Evolutionary conservation across 2,329 filamentous ascomycete genomes (phyloP).

Genomic region (Microdochium trichocladiopsis): DNA sequence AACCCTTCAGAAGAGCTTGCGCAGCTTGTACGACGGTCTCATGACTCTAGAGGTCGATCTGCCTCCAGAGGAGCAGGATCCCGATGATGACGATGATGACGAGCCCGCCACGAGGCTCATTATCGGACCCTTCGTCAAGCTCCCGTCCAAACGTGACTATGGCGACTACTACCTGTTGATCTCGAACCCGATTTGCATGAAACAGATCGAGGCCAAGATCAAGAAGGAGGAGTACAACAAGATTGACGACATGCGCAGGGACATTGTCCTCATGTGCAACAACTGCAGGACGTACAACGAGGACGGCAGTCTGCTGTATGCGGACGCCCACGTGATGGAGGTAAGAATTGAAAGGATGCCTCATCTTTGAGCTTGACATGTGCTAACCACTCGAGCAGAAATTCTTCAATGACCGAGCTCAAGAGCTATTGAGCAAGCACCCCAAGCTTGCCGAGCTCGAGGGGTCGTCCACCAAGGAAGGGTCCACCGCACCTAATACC

Average conservation of each 20-base stretch:
- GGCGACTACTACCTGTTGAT: constrained; percentile 96
- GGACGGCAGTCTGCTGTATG: constrained; percentile 84
- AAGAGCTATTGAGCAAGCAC: constrained; percentile 45
- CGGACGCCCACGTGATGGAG: constrained; percentile 89
- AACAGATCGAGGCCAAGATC: constrained; percentile 88
- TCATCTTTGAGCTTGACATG: constrained; percentile 32
- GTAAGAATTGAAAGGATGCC: no score
- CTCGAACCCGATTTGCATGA: constrained; percentile 88
- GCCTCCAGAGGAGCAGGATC: constrained; percentile 39
- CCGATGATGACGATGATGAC: constrained; percentile 46
- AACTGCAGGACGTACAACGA: constrained; percentile 98
- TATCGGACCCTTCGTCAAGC: constrained; percentile 88
- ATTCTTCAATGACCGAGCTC: constrained; percentile 47
- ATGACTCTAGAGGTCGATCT: constrained; percentile 81
- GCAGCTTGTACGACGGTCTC: constrained; percentile 68
- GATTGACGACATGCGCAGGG: constrained; percentile 71
- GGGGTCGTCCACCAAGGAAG: constrained; percentile 32
- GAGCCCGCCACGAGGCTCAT: constrained; percentile 65
- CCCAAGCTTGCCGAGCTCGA: constrained; percentile 51
- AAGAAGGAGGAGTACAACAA: constrained; percentile 90
- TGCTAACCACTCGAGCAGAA: constrained; percentile 28
- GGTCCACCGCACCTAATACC: constrained; percentile 43
- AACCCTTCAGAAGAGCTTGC: constrained; percentile 73
- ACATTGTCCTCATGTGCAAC: constrained; percentile 76
- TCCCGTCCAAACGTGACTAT: constrained; percentile 83